Evolutionary conservation across 352 stramenopile genomes (phyloP), one percentile per base, ranked within the genome.

Genomic region (Pythium grandisporangium): DNA sequence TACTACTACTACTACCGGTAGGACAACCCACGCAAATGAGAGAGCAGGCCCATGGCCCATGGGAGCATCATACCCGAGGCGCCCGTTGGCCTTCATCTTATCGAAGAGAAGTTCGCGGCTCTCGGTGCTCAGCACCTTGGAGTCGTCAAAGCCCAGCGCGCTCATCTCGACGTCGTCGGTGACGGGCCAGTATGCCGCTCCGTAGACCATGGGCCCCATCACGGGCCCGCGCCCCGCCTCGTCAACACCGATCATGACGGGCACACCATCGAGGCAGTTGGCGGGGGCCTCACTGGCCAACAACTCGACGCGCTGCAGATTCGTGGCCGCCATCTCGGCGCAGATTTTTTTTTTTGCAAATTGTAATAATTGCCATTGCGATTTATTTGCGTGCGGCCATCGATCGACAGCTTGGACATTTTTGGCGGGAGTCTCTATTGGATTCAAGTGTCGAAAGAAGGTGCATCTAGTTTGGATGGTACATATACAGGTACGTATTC

Each of bases 191-290:
- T 95, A 98, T 23, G 91, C 89, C 5, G 78, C 75, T 23, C 77
- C 89, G 57, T 98, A 98, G 4, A 96, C 88, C 91, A 98, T 98
- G 10, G 92, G 90, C 12, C 94, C 94, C 45, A 98, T 81, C 4
- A 98, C 91, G 0, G 84, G 90, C 12, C 94, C 94, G 24, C 94
- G 71, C 1, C 94, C 94, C 2, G 94, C 94, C 45, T 98, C 94
- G 35, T 98, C 94, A 44, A 98, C 97, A 32, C 92, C 94, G 14
- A 98, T 55, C 61, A 95, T 95, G 35, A 95, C 85, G 0, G 81
- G 66, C 22, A 70, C 61, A 5, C 65, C 73, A 40, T 74, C 45
- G n/a, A 82, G 52, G 42, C 79, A 93, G 42, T 40, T 66, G 20
- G 45, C 22, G 2, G 81, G 83, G 26, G 76, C 70, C 17, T 75